Evolutionary conservation across 2,329 filamentous ascomycete species (phyloP), one percentile per base, ranked within the genome.

Genomic region (Emmonsiellopsis sp.): DNA sequence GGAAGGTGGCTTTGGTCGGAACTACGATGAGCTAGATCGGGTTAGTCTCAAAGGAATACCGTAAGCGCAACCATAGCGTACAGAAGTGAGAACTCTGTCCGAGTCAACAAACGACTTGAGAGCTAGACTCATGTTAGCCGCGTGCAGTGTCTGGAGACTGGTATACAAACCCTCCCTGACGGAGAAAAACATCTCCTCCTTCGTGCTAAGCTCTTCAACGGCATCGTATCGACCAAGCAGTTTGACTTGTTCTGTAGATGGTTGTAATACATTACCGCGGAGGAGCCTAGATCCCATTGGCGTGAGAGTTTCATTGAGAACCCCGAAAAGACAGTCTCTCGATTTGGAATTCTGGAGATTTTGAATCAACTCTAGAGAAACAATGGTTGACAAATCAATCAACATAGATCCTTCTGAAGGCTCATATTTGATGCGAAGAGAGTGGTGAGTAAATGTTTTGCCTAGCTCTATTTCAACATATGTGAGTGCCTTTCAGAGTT

Each of bases 401-500:
- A 95, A 88, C 91, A 97, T 95, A 0, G 89, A 88, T 27, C 92
- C 87, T 64, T 95, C 88, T 0, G 89, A 90, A 1, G 90, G 86
- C 62, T 92, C 85, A 60, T 95, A 96, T 57, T 83, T 85, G 63
- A 97, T 86, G 3, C 89, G 83, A 34, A 97, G 78, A 17, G 91
- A 91, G 65, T 93, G 85, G n/a, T 79, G 76, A 3, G 83, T 77
- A 64, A 95, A 93, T 0, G 78, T 81, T 55, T 85, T 77, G 3
- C 77, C 77, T 56, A 89, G 77, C 6, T 83, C 81, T 1, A 85
- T 69, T 54, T 95, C 87, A 46, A 94, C 79, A 65, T 88, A 95
- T 62, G 88, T 88, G 65, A 97, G 75, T 3, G 78, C 86, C 88
- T 95, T 51, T 3, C 42, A 52, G 32, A 67, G 40, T 52, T 27